Base-by-base conservation (phyloP, 768 basidiomycete genomes). In the Sporobolomyces phaffii region DNA sequence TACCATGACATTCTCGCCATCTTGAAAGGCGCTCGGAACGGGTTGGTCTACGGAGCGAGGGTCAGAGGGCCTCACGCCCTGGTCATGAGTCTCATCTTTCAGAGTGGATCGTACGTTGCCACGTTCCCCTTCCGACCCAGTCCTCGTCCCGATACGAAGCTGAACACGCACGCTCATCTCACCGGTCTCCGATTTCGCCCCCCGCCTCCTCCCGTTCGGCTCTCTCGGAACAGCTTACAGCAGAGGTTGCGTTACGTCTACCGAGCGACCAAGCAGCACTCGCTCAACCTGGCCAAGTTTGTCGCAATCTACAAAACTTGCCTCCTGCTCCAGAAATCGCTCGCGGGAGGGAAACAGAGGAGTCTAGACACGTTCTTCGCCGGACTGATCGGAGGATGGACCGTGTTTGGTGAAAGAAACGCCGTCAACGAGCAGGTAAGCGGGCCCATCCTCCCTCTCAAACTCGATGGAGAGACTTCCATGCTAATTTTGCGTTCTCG, bases 21-120 rank as follows among this genome's bases (percentile, higher is more conserved):
- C 73, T 78, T 98, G 76, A 99, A 99, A 77, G 94, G 96, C 17
- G 65, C 65, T 36, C 84, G 90, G 45, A 91, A 91, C 76, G 91
- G 91, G 7, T 83, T 91, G 65, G 88, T 91, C 13, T 92, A 91
- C 73, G 90, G 90, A 41, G 88, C 87, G 73, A 91, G 91, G 79
- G 87, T 94, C 69, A 81, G 91, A 47, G 93, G 94, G 74, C 94
- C 94, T 43, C 94, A 98, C 83, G 94, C 94, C 1, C 80, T 98
- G 33, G 87, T 98, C 54, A 97, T 97, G 93, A 88, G 91, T 28
- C 84, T 96, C 66, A 81, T 98, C 45, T 98, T 97, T 75, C 91
- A 91, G 36, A 84, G 87, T 52, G 91, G 91, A 80, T 84, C 89
- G 91, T 96, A 73, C 77, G 90, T 56, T 31, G 18, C 49, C 13